Base-by-base conservation (phyloP, 164 flowering plant species). In the Magnolia kwangsiensis region DNA sequence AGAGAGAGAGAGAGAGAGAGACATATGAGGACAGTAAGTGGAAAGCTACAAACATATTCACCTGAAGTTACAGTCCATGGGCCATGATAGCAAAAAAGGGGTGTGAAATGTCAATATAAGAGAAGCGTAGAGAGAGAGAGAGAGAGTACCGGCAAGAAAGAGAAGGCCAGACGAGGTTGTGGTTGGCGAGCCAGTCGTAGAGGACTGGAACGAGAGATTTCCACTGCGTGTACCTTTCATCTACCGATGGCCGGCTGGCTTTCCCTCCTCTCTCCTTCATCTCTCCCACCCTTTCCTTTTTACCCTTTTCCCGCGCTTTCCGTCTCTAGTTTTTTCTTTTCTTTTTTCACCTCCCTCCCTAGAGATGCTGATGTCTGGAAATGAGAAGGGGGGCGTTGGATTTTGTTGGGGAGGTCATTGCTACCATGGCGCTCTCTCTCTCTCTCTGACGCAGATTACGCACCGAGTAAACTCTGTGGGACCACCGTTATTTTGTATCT, bases 181-280 rank as follows among this genome's bases (percentile, higher is more conserved):
- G 98, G 77, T 95, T 93, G 59, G 99, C 92, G 51, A 95, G 85
- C 98, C 98, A 93, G 86, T 95, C 98, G 86, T 95, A 95, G 74
- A 95, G 95, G 3, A 95, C 92, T 9, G 98, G 98, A 20, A 93
- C 92, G n/a, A 93, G 89, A 7, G 89, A 85, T 81, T 95, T 95
- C 99, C 99, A 95, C 76, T 92, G 97, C 7, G 87, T 82, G 90
- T 93, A 95, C 78, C 89, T 84, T 73, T 92, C 96, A 81, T 93
- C 96, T 23, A 89, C 90, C 31, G 85, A 70, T 31, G 83, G 84
- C 75, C 85, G 89, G 20, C 80, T 84, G 8, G 78, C 84, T 78
- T 77, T 85, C 23, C 79, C 86, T 21, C 79, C 86, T 51, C 82
- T 71, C 71, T 82, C 83, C 75, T 72, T 85, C 86, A 82, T 81